These are phyloP conservation scores for Tylopilus balloui DNA, from an alignment of 768 basidiomycete genomes.

Conservation along the genomic window DNA sequence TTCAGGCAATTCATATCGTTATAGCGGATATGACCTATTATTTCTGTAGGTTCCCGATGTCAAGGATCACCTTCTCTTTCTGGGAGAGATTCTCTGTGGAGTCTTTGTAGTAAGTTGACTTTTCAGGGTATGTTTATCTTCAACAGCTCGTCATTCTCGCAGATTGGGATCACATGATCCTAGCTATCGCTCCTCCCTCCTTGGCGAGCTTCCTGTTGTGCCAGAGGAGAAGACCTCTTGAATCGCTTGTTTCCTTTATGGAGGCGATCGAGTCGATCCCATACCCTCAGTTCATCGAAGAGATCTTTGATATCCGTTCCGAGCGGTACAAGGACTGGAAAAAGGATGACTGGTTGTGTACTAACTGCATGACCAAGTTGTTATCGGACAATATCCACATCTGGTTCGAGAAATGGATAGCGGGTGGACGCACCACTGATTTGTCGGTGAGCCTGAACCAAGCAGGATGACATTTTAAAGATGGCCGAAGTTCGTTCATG, in stretches of 20 bases:
- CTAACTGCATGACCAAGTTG: conserved; percentile 25
- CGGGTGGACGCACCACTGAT: not conserved
- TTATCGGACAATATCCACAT: conserved; percentile 7
- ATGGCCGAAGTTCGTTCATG: not conserved
- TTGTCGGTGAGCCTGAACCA: not conserved
- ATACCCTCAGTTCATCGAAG: conserved; percentile 10
- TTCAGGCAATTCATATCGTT: not conserved
- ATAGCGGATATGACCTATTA: not conserved
- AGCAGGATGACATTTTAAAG: not conserved
- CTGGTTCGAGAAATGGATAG: conserved; percentile 10
- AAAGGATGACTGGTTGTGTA: conserved; percentile 31
- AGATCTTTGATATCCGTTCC: conserved; percentile 18
- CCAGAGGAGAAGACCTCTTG: conserved; percentile 4
- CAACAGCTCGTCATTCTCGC: not conserved
- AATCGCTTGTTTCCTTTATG: conserved; percentile 1
- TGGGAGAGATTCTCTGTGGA: conserved; percentile 21
- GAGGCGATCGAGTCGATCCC: conserved; percentile 6
- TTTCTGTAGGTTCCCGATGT: conserved; percentile 3
- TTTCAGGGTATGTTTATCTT: not conserved
- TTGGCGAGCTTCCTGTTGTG: conserved; percentile 4
- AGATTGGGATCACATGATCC: conserved; percentile 21
- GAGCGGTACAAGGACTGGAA: conserved; percentile 25
- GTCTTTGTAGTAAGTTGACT: conserved; percentile 25
- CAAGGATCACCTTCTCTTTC: conserved; percentile 11
- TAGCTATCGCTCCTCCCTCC: not conserved